Base-by-base conservation (phyloP, 2,329 filamentous ascomycete genomes). In the Torrubiellomyces zombiae region DNA sequence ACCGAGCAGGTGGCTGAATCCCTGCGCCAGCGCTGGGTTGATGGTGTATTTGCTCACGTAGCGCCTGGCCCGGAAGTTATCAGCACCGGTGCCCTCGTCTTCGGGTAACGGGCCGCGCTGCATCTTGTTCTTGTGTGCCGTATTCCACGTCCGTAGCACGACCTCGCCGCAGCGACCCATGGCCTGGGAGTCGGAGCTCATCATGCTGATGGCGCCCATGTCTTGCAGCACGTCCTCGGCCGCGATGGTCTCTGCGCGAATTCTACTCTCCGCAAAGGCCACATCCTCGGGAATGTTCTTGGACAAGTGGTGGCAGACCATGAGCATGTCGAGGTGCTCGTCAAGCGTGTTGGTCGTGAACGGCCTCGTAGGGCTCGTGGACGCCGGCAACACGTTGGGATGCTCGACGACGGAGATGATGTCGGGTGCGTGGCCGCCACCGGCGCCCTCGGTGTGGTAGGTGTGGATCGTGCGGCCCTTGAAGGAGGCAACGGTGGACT, bases 91-190 rank as follows among this genome's bases (percentile, higher is more conserved):
- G 13, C 67, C 80, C 34, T 75, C 62, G 40, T 95, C 86, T 55
- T 92, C 79, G 6, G 67, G 58, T 15, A 95, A 53, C 1, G 51
- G 44, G 0, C 86, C 86, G 7, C 85, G 67, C 53, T 94, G 83
- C 11, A 74, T 46, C 53, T 92, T 93, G 49, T 95, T 95, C 67
- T 94, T 94, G 55, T 94, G 82, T 1, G 86, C 86, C 3, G 86
- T 95, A 52, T 94, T 85, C 86, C 86, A 95, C 0, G 86, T 94
- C 9, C 86, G 70, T 14, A 91, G 60, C 32, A 95, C 71, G 27
- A 95, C 86, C 56, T 95, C 86, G 35, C 86, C 86, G 45, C 82
- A 92, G 25, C 86, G 77, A 28, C 86, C 86, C 86, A 95, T 95
- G 40, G 86, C 86, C 53, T 95, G 86, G 0, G 78, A 86, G 54